A percentile compares a stretch with the other conserved stretches of the same genome.
Evolutionary conservation across 306 rosid species (phyloP).

Genomic region (Vigna radiata): DNA sequence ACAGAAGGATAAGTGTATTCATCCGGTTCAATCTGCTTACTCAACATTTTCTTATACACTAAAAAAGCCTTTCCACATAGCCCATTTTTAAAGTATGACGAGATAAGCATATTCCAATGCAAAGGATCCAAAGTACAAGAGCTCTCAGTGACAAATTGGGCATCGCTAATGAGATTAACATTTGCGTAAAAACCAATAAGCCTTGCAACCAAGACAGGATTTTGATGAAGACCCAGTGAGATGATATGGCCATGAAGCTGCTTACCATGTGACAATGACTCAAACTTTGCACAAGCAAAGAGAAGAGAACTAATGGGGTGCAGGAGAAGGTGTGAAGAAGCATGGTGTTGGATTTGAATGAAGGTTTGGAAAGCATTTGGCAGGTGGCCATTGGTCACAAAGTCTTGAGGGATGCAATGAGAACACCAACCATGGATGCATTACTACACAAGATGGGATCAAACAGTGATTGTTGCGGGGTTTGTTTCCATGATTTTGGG

Average conservation of each 20-base stretch:
- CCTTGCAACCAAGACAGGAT: slow-evolving; percentile 69
- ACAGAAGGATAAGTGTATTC: slow-evolving; percentile 81
- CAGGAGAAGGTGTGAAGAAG: slow-evolving; percentile 43
- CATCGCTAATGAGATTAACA: slow-evolving; percentile 59
- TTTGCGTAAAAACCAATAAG: slow-evolving; percentile 67
- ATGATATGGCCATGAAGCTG: slow-evolving; percentile 79
- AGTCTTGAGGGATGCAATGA: slow-evolving; percentile 61
- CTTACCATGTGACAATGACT: slow-evolving; percentile 61
- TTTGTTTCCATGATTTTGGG: slow-evolving; percentile 63
- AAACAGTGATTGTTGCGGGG: slow-evolving; percentile 40
- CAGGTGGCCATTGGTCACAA: slow-evolving; percentile 53
- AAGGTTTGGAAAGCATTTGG: slow-evolving; percentile 68
- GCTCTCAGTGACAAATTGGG: slow-evolving; percentile 55
- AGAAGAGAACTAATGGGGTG: slow-evolving; percentile 68
- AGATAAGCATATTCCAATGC: slow-evolving; percentile 82
- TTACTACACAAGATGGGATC: slow-evolving; percentile 31
- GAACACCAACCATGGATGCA: slow-evolving; percentile 66
- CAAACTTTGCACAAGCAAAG: slow-evolving; percentile 55
- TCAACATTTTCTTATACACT: slow-evolving; percentile 72
- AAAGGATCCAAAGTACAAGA: slow-evolving; percentile 65
- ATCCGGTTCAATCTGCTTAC: slow-evolving; percentile 66
- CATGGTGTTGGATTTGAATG: slow-evolving; percentile 53
- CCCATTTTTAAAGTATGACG: slow-evolving; percentile 64
- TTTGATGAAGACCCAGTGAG: slow-evolving; percentile 61
- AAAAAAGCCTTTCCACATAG: slow-evolving; percentile 60